Evolutionary conservation across 2,329 filamentous ascomycete genomes (phyloP), one percentile per base, ranked within the genome.

Genomic region (Trichophyton rubrum): DNA sequence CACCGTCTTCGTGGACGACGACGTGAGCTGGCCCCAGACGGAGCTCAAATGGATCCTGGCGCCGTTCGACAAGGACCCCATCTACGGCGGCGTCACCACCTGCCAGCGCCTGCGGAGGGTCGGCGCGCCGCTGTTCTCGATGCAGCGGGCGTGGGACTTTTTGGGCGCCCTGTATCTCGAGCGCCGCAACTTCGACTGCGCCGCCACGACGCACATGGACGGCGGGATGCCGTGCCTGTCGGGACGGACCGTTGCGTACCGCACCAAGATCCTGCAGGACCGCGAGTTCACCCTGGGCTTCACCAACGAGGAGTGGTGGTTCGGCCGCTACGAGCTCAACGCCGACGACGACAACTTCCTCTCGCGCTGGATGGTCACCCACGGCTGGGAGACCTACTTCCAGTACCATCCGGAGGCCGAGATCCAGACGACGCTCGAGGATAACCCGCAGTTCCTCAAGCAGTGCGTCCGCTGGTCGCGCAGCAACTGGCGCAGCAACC

Each of bases 301-400:
- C 78, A 91, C 89, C 66, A 90, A 91, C 60, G 92, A 97, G 76
- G 87, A 87, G 67, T 96, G 89, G 89, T 81, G 81, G 75, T 78
- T 75, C 64, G 82, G 87, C 56, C 85, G 87, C 68, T 95, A 87
- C 75, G 91, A 91, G 69, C 81, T 97, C 63, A 96, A 96, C 70
- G 90, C 92, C 27, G 92, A 97, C 74, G 92, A 97, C 73, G 92
- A 97, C 79, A 97, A 97, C 76, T 97, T 96, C 76, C 89, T 97
- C 67, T 96, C 92, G 5, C 86, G 92, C 61, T 97, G 92, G 92
- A 82, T 97, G 69, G 91, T 96, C 67, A 88, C 85, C 65, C 87
- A 96, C 76, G 82, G 86, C 66, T 95, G 90, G 89, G 90, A 95
- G 77, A 96, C 91, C 22, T 92, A 89, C 80, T 88, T 96, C 73